Conservation (phyloP, 179 eudicot genomes). For the Corrigiola litoralis region DNA sequence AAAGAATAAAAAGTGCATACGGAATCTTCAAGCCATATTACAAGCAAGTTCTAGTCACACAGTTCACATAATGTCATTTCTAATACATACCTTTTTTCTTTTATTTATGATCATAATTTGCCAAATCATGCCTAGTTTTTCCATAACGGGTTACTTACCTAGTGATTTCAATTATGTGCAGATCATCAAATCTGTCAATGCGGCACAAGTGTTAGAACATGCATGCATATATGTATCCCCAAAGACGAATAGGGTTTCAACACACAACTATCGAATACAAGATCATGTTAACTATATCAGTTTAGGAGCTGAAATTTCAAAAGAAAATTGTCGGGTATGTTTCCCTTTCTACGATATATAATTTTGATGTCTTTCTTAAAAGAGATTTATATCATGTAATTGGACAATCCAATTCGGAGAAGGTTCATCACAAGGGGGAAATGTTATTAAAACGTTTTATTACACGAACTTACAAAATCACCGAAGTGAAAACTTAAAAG, state of each 20-base stretch:
- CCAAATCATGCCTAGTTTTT: not conserved
- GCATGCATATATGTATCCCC: not conserved
- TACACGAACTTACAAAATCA: no score
- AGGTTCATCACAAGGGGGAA: no score
- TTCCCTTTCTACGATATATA: not conserved
- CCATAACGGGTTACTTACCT: not conserved
- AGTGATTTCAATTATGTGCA: no score
- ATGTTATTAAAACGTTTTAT: no score
- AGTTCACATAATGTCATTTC: no score
- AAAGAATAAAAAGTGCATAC: slow-evolving; percentile 2
- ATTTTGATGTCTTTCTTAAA: not conserved
- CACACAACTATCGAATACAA: not conserved
- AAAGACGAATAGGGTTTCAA: not conserved
- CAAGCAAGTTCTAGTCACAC: not conserved
- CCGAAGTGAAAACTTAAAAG: no score
- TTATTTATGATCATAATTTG: not conserved
- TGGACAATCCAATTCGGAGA: no score
- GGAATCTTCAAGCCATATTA: not conserved
- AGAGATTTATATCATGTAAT: no score
- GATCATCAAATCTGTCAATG: not conserved
- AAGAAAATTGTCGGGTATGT: slow-evolving; percentile 7
- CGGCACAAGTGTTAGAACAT: slow-evolving; percentile 3
- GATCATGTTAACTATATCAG: not conserved
- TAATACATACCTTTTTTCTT: no score
- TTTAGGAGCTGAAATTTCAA: not conserved